phyloP scores from a whole-genome alignment of 768 basidiomycete species.

The Auricularia cornea region DNA sequence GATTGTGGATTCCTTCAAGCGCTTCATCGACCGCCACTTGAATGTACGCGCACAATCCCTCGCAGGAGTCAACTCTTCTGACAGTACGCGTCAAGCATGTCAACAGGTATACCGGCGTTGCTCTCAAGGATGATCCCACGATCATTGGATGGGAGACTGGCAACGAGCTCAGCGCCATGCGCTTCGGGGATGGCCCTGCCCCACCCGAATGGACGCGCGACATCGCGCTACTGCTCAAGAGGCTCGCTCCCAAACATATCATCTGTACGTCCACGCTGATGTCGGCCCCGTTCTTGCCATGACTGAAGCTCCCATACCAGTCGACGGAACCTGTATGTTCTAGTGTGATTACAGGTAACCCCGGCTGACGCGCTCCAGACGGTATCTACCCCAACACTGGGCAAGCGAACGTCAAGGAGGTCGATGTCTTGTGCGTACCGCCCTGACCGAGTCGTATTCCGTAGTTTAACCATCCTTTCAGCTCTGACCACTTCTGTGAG shows the following conservation, averaged over 20 bases:
- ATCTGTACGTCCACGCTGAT: too few species aligned
- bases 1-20: slow-evolving; percentile 19
- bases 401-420: slow-evolving; percentile 6
- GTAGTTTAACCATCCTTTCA: too few species aligned
- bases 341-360: too few species aligned
- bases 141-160: slow-evolving; percentile 23
- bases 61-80: too few species aligned
- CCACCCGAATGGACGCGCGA: slow-evolving; percentile 18
- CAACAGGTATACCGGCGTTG: slow-evolving; percentile 20
- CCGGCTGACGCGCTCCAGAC: too few species aligned
- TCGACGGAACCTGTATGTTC: slow-evolving; percentile 18
- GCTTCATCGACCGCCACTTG: slow-evolving; percentile 18
- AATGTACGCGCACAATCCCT: slow-evolving; percentile 11
- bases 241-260: slow-evolving; percentile 20
- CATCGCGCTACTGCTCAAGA: slow-evolving; percentile 17
- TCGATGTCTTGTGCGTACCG: slow-evolving; percentile 16
- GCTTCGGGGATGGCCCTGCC: slow-evolving; percentile 18
- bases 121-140: slow-evolving; percentile 21
- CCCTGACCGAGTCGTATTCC: slow-evolving; percentile 6
- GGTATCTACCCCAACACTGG: slow-evolving; percentile 15
- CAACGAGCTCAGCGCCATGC: slow-evolving; percentile 19
- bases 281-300: too few species aligned
- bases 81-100: too few species aligned
- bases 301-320: too few species aligned
- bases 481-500: too few species aligned